These are phyloP conservation scores for Neocallimastix lanati DNA, from an alignment of 192 early-diverging fungal genomes.

Conservation along the genomic window DNA sequence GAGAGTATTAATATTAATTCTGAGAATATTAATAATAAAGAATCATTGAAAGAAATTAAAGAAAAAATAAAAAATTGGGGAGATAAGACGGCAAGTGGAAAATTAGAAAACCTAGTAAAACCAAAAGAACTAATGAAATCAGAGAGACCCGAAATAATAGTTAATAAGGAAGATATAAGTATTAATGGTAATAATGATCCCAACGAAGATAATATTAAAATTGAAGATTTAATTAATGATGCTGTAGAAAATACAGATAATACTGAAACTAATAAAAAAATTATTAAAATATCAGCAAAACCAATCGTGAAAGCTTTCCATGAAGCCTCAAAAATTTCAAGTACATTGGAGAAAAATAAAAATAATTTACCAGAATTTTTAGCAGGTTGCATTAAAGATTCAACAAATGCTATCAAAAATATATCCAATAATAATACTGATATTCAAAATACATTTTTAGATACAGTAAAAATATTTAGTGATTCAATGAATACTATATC, in stretches of 20 bases:
- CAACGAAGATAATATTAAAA: background rate
- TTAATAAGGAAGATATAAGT: background rate
- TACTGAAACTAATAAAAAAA: background rate
- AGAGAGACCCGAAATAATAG: too few relatives aligned
- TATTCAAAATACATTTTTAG: background rate
- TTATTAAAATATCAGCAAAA: background rate
- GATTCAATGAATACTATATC: background rate
- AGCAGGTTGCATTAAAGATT: background rate
- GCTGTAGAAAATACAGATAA: background rate
- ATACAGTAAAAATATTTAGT: background rate
- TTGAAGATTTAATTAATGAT: background rate
- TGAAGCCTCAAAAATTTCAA: background rate
- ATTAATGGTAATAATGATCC: background rate
- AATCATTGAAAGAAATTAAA: background rate
- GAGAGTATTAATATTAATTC: background rate
- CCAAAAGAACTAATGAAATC: too few relatives aligned
- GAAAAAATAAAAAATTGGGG: background rate
- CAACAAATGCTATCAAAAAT: background rate
- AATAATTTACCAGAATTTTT: background rate
- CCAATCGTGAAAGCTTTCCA: background rate
- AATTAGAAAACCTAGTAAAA: too few relatives aligned
- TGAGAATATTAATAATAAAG: background rate
- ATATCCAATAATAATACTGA: background rate
- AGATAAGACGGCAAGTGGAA: background rate
- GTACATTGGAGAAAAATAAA: background rate